Evolutionary conservation across 192 early-diverging fungal species (phyloP), one percentile per base, ranked within the genome.

Genomic region (Entomortierella beljakovae): DNA sequence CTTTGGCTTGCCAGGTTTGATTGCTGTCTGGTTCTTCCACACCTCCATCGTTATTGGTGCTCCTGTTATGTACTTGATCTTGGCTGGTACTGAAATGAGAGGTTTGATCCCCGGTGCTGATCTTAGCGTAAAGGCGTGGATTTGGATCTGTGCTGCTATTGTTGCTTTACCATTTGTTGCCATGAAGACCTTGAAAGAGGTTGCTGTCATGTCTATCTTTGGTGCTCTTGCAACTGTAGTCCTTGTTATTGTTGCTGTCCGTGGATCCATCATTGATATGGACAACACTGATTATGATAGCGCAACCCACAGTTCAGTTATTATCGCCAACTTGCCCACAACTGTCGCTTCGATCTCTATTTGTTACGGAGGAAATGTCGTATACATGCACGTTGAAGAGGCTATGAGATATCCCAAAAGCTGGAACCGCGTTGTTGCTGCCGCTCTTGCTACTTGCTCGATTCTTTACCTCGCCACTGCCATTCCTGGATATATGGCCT

Each of bases 331-430:
- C 58, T 86, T 96, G 52, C 93, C 94, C 26, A 87, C 88, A 7
- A 91, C 93, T 0, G 64, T 96, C 7, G 92, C 92, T 1, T 92
- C 92, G 1, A 91, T 96, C 69, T 89, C 89, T 18, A 94, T 96
- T 81, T 91, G 90, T 71, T 96, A 90, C 64, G 87, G 91, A n/a
- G 94, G 94, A 46, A 93, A 94, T 55, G 92, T 89, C 8, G 90
- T 93, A 11, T 95, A 94, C 76, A 91, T 94, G 29, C 91, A 95
- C 55, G 90, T 96, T 46, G 93, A 96, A 68, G 87, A 85, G n/a
- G 88, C 90, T 43, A 94, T 96, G 95, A 81, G 81, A 49, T 84
- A 89, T 29, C 92, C 92, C 11, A 35, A 73, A 13, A 66, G 90
- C 60, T 96, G 93, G 82, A 86, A 86, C 50, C 86, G 84, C 68